Evolutionary conservation across 2,329 filamentous ascomycete genomes (phyloP), one percentile per base, ranked within the genome.

Genomic region (Huntiella savannae): DNA sequence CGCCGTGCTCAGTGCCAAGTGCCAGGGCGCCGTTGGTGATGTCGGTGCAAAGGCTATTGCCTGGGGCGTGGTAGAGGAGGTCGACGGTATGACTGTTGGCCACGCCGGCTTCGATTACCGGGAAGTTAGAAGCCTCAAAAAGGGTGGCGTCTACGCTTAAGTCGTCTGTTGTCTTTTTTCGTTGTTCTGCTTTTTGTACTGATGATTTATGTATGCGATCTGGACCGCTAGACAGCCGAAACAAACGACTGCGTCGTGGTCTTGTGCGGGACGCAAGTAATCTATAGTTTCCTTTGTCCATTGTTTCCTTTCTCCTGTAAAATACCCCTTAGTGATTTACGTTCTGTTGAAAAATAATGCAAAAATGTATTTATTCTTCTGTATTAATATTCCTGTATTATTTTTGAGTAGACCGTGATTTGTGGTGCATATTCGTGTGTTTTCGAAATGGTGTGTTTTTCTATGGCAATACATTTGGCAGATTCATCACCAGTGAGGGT

Each of bases 1-100:
- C 50, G 69, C 68, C 6, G 68, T 70, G n/a, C 54, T 73, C 51
- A 66, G 63, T 54, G 62, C 69, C 17, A 57, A 63, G 43, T 71
- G 68, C 55, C 52, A 54, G 28, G 52, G 55, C 6, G 57, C 56
- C 35, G 7, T 28, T 10, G 55, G 54, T 42, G 52, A 52, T 15
- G 57, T 54, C 52, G 51, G 69, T 12, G 43, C 43, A 11, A 53
- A 56, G n/a, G 34, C 41, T 19, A 55, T 71, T 5, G 55, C 57
- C 22, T 72, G 66, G 66, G 68, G 69, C 2, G 64, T 68, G 32
- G 61, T 70, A 32, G 55, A 58, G 22, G 61, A 64, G 45, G 60
- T 60, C 4, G 52, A 55, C 2, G 63, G 59, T 10, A 58, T 59
- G 49, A 56, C 58, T 28, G 58, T 63, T 33, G 63, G 64, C 8